Percentiles rank a stretch among this genome's conserved stretches.
These are phyloP conservation scores for Apostasia ramifera DNA, from an alignment of 106 monocot genomes.

Conservation along the genomic window DNA sequence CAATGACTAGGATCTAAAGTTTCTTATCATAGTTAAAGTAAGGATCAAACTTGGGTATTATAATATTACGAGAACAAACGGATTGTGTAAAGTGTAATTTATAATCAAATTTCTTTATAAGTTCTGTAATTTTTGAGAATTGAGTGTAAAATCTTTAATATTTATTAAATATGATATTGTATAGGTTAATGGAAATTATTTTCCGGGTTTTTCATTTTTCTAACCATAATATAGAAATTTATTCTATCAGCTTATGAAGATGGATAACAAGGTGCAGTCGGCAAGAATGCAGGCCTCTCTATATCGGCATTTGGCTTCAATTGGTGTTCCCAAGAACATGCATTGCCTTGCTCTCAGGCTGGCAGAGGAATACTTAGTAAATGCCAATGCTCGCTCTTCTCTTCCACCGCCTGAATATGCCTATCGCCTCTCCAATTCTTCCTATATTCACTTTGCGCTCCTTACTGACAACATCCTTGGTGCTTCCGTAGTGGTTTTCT, in stretches of 20 bases:
- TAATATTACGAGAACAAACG: too few relatives aligned
- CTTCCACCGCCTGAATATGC: constrained; percentile 47
- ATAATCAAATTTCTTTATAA: too few relatives aligned
- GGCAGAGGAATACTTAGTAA: constrained; percentile 46
- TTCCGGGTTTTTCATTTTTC: not conserved
- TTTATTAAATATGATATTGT: not conserved
- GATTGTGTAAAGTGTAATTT: not conserved
- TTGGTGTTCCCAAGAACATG: constrained; percentile 47
- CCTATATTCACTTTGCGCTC: constrained; percentile 41
- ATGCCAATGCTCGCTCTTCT: constrained; percentile 37
- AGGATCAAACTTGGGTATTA: too few relatives aligned
- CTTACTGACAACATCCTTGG: constrained; percentile 64
- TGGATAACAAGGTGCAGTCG: constrained; percentile 47
- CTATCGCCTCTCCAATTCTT: constrained; percentile 27
- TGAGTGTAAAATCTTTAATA: not conserved
- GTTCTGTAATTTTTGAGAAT: too few relatives aligned
- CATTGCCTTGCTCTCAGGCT: constrained; percentile 46
- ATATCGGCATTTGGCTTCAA: constrained; percentile 42
- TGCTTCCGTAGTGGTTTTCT: constrained; percentile 46
- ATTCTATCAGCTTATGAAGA: constrained; percentile 52
- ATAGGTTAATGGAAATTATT: not conserved
- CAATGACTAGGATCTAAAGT: too few relatives aligned
- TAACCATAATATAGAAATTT: not conserved
- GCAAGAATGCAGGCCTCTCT: constrained; percentile 29
- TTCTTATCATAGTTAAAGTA: too few relatives aligned